Base-by-base conservation (phyloP, 495 filamentous ascomycete species). In the Tuber brumale region DNA sequence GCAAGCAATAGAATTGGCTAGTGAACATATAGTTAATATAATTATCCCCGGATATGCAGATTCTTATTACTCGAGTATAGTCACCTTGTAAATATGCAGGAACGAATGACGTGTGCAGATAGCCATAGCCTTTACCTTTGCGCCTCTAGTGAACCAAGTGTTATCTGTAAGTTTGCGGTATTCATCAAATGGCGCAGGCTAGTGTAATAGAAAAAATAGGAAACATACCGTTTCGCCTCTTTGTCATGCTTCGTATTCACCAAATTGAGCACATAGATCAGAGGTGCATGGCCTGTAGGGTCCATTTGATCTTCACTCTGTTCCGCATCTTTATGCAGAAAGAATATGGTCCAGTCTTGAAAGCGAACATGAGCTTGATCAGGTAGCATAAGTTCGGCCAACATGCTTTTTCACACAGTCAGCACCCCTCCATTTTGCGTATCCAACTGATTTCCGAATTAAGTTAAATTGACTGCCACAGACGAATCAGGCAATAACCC, bases 291-390 rank as follows among this genome's bases (percentile, higher is more conserved):
- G 81, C 93, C 91, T 48, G 88, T 86, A 23, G 88, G 88, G 66
- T 92, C 85, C 70, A 81, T 74, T n/a, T 93, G 92, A 48, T 93
- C 93, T 16, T 92, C 93, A 71, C 93, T 91, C 70, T 90, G 88
- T 77, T 88, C 93, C 8, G 90, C 92, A 83, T 98, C 96, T 83
- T 98, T 98, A 82, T 98, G 95, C 71, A 99, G 82, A 81, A 99
- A 99, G 85, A 99, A 99, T 21, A 98, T 97, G 45, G 95, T 99
- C 95, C 95, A 99, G 84, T 99, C 95, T 84, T 97, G 94, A 81
- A 91, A 95, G 43, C 96, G 88, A 46, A 95, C 91, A 85, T 99
- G 95, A 41, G 94, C 93, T 84, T 97, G 95, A 86, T 99, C 95
- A 1, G 95, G 95, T 78, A 99, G 87, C 95, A 99, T 99, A 83